A percentile compares a stretch with the other conserved stretches of the same genome.
Evolutionary conservation across 192 early-diverging fungal species (phyloP).

Genomic region (Funneliformis mosseae): DNA sequence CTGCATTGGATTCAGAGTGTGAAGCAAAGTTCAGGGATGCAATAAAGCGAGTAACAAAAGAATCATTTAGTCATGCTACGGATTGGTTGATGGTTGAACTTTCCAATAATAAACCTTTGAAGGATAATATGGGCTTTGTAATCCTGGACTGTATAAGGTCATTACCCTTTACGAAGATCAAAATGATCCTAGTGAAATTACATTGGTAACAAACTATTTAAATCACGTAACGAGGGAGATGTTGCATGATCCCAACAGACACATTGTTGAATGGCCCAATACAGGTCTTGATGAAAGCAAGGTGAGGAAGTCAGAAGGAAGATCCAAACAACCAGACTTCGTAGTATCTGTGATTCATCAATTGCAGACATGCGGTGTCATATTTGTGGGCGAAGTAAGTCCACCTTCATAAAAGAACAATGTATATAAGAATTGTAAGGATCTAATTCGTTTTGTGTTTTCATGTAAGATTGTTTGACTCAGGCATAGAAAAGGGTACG

Average conservation of each 20-base stretch:
- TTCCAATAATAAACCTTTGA: too few relatives aligned
- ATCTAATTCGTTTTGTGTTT: background rate
- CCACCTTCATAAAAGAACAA: constrained; percentile 4
- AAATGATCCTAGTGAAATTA: constrained; percentile 22
- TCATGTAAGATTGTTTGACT: constrained; percentile 8
- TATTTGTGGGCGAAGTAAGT: constrained; percentile 20
- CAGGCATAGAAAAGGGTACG: background rate
- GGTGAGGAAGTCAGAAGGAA: background rate
- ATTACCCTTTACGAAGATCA: background rate
- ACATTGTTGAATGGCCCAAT: constrained; percentile 11
- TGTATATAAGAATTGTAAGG: background rate
- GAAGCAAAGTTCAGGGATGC: too few relatives aligned
- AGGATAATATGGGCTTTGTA: background rate
- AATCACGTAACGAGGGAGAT: background rate
- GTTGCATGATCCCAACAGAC: constrained; percentile 15
- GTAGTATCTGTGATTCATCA: constrained; percentile 10
- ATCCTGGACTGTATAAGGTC: background rate
- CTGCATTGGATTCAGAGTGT: background rate
- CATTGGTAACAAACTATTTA: constrained; percentile 11
- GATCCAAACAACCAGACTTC: constrained; percentile 25
- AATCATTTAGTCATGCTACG: too few relatives aligned
- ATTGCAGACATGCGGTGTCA: background rate
- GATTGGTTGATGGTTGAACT: background rate
- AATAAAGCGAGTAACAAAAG: too few relatives aligned
- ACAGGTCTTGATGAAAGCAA: constrained; percentile 17